Evolutionary conservation across 306 rosid species (phyloP).

Genomic region (Hippophae tibetana): DNA sequence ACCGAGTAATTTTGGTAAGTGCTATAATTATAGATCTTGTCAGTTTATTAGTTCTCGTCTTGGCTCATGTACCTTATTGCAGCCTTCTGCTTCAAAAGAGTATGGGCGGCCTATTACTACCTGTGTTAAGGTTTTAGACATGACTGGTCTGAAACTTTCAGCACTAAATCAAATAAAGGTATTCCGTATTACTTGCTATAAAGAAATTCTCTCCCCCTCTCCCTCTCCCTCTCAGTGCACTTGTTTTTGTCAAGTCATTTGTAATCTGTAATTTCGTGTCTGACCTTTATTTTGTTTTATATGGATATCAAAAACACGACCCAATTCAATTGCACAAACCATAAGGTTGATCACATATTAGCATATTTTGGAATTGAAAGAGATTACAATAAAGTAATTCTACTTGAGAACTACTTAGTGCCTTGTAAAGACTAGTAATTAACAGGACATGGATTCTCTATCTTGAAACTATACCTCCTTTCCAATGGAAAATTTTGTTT

Average conservation of each 20-base stretch:
- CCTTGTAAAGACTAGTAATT: no score
- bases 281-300: no score
- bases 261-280: no score
- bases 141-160: constrained; percentile 90
- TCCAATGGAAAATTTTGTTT: no score
- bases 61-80: constrained; percentile 22
- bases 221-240: background rate
- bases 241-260: background rate
- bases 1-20: constrained; percentile 71
- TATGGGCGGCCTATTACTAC: constrained; percentile 67
- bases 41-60: constrained; percentile 9
- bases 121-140: constrained; percentile 83
- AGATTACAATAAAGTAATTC: no score
- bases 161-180: constrained; percentile 92
- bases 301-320: no score
- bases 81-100: constrained; percentile 89
- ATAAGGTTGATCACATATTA: no score
- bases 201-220: background rate
- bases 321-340: no score
- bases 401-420: no score
- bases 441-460: no score
- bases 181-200: background rate
- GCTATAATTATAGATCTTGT: constrained; percentile 14
- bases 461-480: no score
- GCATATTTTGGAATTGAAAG: no score